Conservation (phyloP, 1,284 basidiomycete species). For the Tilletia caries region DNA sequence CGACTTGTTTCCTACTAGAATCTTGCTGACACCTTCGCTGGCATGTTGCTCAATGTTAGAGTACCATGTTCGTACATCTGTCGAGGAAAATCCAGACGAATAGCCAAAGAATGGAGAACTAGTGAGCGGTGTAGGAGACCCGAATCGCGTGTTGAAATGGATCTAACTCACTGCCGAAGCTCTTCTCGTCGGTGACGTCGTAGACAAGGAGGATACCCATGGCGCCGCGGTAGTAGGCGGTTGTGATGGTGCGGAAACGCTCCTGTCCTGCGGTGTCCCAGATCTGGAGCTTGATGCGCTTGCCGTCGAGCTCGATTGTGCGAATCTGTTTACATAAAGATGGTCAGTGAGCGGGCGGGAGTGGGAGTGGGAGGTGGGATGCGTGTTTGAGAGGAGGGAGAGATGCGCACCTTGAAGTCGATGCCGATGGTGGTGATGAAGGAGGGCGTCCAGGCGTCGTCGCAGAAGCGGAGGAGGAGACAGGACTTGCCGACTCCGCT, state of each 20-base stretch:
- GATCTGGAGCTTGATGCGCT: constrained; percentile 92
- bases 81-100: background rate
- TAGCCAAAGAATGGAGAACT: too few species aligned
- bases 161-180: constrained; percentile 89
- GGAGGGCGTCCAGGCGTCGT: constrained; percentile 98
- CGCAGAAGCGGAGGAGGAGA: constrained; percentile 95
- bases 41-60: constrained; percentile 98
- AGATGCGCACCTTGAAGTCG: constrained; percentile 42
- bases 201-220: constrained; percentile 99
- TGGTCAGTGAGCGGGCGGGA: constrained; percentile 62
- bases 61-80: constrained; percentile 99
- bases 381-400: background rate
- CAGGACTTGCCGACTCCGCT: constrained; percentile 84
- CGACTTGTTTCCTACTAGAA: constrained; percentile 97
- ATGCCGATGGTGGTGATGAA: constrained; percentile 97
- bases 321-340: too few species aligned
- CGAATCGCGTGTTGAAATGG: too few species aligned
- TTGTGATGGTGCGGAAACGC: constrained; percentile 97
- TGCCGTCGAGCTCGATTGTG: constrained; percentile 92
- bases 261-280: constrained; percentile 99
- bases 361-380: constrained; percentile 71
- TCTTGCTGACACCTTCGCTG: constrained; percentile 97
- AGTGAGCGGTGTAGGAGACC: too few species aligned
- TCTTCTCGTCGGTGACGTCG: constrained; percentile 96
- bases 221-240: constrained; percentile 98